Evolutionary conservation across 805 yeast genomes (phyloP).

Genomic region (Ogataea salicorniae): DNA sequence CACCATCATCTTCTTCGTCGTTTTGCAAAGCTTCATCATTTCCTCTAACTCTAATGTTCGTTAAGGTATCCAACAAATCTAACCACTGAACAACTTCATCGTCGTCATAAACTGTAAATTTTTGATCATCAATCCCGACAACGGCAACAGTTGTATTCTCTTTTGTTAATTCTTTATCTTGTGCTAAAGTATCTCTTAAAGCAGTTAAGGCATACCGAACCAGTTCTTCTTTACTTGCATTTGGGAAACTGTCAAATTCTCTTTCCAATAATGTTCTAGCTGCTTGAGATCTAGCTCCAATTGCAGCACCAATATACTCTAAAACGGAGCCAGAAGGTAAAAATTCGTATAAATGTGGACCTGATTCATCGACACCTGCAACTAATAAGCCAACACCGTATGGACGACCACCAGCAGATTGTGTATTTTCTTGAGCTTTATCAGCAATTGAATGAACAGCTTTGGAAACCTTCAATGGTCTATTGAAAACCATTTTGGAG

Average conservation of each 20-base stretch:
- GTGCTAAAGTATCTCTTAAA: slow-evolving; percentile 87
- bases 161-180: slow-evolving; percentile 83
- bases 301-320: slow-evolving; percentile 90
- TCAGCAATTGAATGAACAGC: slow-evolving; percentile 88
- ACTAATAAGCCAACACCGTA: slow-evolving; percentile 94
- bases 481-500: slow-evolving; percentile 76
- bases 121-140: slow-evolving; percentile 72
- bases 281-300: slow-evolving; percentile 98
- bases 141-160: slow-evolving; percentile 87
- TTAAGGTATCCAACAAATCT: slow-evolving; percentile 61
- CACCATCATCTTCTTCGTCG: slow-evolving; percentile 17
- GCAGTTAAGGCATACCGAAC: slow-evolving; percentile 86
- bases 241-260: slow-evolving; percentile 62
- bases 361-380: slow-evolving; percentile 88
- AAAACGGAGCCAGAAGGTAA: slow-evolving; percentile 92
- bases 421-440: slow-evolving; percentile 96
- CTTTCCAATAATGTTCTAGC: slow-evolving; percentile 95
- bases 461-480: slow-evolving; percentile 76
- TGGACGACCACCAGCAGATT: slow-evolving; percentile 93
- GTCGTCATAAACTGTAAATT: slow-evolving; percentile 75
- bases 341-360: slow-evolving; percentile 91
- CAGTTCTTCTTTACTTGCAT: slow-evolving; percentile 61
- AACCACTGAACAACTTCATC: slow-evolving; percentile 84
- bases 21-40: slow-evolving; percentile 28
- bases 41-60: slow-evolving; percentile 50